Base-by-base conservation (phyloP, 352 stramenopile species). In the Globisporangium spiculum region DNA sequence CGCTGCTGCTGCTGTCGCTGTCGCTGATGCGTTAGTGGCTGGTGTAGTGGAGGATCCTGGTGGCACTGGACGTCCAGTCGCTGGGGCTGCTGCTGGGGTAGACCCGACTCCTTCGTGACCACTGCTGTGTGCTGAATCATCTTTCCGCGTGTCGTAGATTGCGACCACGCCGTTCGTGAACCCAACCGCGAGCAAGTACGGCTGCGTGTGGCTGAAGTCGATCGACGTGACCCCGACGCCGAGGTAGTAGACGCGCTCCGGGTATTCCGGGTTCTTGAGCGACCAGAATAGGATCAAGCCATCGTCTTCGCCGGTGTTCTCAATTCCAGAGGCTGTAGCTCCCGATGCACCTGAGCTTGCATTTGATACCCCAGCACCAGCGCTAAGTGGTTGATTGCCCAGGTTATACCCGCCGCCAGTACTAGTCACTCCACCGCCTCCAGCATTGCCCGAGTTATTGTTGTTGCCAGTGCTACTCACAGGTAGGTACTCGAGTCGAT, bases 221-320 rank as follows among this genome's bases (percentile, higher is more conserved):
- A 98, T 86, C 38, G 86, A 94, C 4, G 89, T 97, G 38, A 95
- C 91, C 22, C 90, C 83, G 20, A 86, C 84, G 12, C 75, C 74
- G 24, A 93, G 68, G 56, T 80, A 78, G 63, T 97, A 92, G 8
- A 97, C 86, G n/a, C 91, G 84, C 71, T 98, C 91, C 0, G 94
- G 94, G 62, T 88, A 97, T 65, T 95, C 89, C 4, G 93, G 92
- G 70, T 98, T 98, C 57, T 91, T 94, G 22, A 98, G 75, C 32
- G 90, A 97, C 94, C 93, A 98, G 70, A 98, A 97, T 27, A 98
- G 75, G n/a, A 98, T 88, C 16, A 96, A 64, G 2, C 93, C 92
- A n/a, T 83, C 73, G n/a, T 75, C 75, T 22, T 69, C 32, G 1
- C 44, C 54, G 1, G 59, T 14, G 3, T 36, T 62, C 34, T 66